Evolutionary conservation across 495 filamentous ascomycete species (phyloP), one percentile per base, ranked within the genome.

Genomic region (Cairneyella variabilis): DNA sequence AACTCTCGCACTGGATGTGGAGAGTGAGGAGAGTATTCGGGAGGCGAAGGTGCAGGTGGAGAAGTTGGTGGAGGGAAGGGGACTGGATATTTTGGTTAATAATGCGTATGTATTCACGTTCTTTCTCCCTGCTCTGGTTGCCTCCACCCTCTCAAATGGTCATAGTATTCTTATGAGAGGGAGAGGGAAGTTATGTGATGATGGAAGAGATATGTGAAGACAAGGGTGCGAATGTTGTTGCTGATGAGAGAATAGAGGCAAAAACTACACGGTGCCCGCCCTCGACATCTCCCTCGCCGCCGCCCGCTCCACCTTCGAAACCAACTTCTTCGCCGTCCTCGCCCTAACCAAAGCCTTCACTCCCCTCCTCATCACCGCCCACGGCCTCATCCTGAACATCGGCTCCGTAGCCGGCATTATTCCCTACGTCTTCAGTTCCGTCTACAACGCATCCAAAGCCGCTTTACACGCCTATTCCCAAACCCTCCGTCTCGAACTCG

Each of bases 51-150:
- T 63, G 6, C 69, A 70, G 9, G 76, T 83, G 14, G 66, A 66
- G 23, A 61, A 65, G n/a, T 51, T 78, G 27, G 84, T 79, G 0
- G 73, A 32, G 28, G 14, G 71, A 45, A 80, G 79, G 10, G 76
- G 62, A 45, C 68, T 88, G n/a, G 78, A 86, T 62, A 76, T 78
- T 46, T 71, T 87, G 16, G 73, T 89, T 50, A 89, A 89, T 63
- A 88, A 88, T 60, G 83, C 83, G 73, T 77, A 40, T 34, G 74
- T 64, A 10, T 25, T 21, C 1, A 32, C n/a, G 1, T 11, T 45
- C 21, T 17, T 25, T 2, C 40, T 18, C 14, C 11, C 16, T 14
- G 9, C 20, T n/a, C 12, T 6, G 6, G 21, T 27, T 44, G 21
- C 21, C 12, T n/a, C n/a, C n/a, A n/a, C n/a, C n/a, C n/a, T n/a